These are phyloP conservation scores for Penicillium nucicola DNA, from an alignment of 495 filamentous ascomycete species.

Conservation along the genomic window DNA sequence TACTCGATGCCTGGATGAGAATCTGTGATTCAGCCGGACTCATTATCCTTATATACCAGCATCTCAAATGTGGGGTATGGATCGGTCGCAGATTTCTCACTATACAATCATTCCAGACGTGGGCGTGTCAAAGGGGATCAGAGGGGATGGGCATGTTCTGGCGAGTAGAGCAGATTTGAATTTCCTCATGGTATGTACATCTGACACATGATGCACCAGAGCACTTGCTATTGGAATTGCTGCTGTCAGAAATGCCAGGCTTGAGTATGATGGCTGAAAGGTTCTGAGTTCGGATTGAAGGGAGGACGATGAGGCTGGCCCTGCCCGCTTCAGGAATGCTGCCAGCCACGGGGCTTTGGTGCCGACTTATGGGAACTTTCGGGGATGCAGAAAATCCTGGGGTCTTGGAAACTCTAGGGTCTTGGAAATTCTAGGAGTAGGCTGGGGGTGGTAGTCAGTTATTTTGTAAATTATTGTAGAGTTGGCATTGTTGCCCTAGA, in stretches of 20 bases:
- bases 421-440: too few species aligned
- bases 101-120: constrained; percentile 5
- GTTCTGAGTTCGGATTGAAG: background rate
- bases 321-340: constrained; percentile 7
- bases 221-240: background rate
- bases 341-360: constrained; percentile 12
- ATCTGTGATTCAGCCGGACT: background rate
- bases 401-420: background rate
- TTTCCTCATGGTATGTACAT: background rate
- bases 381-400: too few species aligned
- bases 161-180: background rate
- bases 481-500: too few species aligned
- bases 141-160: background rate
- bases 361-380: too few species aligned
- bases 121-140: constrained; percentile 1
- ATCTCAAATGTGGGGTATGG: background rate
- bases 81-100: background rate
- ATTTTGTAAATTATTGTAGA: too few species aligned
- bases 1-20: background rate
- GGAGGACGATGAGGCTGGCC: background rate
- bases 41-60: background rate
- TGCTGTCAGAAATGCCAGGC: background rate
- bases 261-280: background rate
- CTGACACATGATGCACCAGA: background rate
- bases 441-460: too few species aligned